A percentile compares a stretch with the other conserved stretches of the same genome.
These are phyloP conservation scores for Pisolithus marmoratus DNA, from an alignment of 768 basidiomycete species.

Conservation along the genomic window DNA sequence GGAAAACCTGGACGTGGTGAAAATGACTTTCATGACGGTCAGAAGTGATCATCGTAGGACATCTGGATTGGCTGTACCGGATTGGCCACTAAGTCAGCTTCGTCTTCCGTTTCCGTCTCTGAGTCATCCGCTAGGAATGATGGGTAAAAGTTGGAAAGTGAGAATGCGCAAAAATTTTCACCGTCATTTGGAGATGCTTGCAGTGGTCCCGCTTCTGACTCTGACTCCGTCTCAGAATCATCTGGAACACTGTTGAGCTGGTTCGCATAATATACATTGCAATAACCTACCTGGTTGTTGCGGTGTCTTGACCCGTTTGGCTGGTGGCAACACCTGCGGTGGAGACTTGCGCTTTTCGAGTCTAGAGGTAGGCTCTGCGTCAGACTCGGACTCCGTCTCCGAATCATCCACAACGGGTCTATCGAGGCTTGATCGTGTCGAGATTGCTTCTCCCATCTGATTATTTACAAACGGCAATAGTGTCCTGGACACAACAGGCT, in stretches of 20 bases:
- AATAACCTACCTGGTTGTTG: conserved; percentile 13
- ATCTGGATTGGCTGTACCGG: conserved; percentile 14
- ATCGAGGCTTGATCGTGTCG: neutral
- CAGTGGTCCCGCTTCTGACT: conserved; percentile 26
- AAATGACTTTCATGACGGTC: conserved; percentile 24
- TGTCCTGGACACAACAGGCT: conserved; percentile 20
- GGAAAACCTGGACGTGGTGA: conserved; percentile 52
- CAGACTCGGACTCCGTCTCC: conserved; percentile 31
- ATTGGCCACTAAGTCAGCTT: conserved; percentile 25
- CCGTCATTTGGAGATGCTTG: neutral
- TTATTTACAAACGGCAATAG: conserved; percentile 7
- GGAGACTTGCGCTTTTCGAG: conserved; percentile 22
- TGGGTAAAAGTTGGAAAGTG: neutral
- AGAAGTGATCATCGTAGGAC: conserved; percentile 1
- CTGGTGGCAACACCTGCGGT: conserved; percentile 2
- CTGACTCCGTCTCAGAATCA: conserved; percentile 45
- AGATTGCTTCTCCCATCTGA: conserved; percentile 3
- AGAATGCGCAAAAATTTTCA: neutral
- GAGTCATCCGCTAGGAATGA: conserved; percentile 20
- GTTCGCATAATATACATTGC: neutral
- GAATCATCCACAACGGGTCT: conserved; percentile 15
- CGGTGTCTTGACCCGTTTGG: conserved; percentile 16
- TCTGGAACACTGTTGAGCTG: conserved; percentile 9
- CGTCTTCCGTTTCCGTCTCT: conserved; percentile 43
- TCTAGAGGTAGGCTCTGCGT: conserved; percentile 5